These are phyloP conservation scores for Mycena galopus DNA, from an alignment of 768 basidiomycete genomes.

Conservation along the genomic window DNA sequence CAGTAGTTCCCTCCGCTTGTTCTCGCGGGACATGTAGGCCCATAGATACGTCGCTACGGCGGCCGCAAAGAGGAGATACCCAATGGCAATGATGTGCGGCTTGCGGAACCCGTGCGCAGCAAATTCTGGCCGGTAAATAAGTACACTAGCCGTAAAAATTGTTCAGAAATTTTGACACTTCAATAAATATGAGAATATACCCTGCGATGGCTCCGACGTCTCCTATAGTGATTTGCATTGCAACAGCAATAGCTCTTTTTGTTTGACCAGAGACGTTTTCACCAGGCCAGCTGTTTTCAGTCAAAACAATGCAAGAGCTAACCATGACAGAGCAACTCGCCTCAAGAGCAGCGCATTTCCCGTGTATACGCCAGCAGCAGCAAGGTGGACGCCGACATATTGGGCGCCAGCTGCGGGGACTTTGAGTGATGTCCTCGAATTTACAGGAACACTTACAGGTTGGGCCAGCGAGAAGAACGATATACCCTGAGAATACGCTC, in stretches of 20 bases:
- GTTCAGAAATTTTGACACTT: not conserved
- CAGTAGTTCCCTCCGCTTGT: conserved; percentile 56
- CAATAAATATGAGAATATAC: conserved; percentile 36
- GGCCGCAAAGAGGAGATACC: conserved; percentile 66
- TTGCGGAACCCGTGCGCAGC: conserved; percentile 61
- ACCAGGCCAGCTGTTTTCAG: conserved; percentile 62
- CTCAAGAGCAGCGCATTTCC: conserved; percentile 70
- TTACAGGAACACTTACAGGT: conserved; percentile 50
- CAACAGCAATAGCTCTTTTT: conserved; percentile 72
- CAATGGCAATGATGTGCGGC: conserved; percentile 71
- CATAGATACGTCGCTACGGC: conserved; percentile 59
- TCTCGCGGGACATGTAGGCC: conserved; percentile 64
- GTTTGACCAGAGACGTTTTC: conserved; percentile 81
- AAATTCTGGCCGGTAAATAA: conserved; percentile 68
- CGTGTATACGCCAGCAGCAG: conserved; percentile 68
- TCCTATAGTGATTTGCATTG: conserved; percentile 74
- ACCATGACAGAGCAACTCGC: conserved; percentile 41
- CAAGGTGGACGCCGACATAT: conserved; percentile 70
- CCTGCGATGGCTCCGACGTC: conserved; percentile 72
- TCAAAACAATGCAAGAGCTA: not conserved
- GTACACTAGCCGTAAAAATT: conserved; percentile 49
- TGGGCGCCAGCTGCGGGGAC: conserved; percentile 58
- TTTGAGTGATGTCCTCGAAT: not conserved
- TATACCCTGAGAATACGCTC: conserved; percentile 70
- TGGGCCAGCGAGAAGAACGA: conserved; percentile 62